These are phyloP conservation scores for Colletotrichum sojae DNA, from an alignment of 2,329 filamentous ascomycete genomes.

Conservation along the genomic window DNA sequence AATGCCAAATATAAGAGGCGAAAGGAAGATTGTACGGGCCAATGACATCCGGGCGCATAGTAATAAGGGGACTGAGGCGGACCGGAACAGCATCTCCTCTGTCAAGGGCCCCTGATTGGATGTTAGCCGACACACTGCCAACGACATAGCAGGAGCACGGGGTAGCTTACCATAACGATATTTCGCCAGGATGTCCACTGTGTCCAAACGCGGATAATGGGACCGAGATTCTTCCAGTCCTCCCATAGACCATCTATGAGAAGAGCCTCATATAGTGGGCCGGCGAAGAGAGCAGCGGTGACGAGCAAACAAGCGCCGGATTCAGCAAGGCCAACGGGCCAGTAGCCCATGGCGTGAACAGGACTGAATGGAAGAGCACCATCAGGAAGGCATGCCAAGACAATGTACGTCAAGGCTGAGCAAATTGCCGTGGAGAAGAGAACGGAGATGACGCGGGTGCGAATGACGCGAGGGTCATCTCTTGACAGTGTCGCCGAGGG, in stretches of 20 bases:
- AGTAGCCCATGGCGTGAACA: slow-evolving; percentile 83
- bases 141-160: slow-evolving; percentile 10
- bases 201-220: slow-evolving; percentile 72
- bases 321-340: slow-evolving; percentile 79
- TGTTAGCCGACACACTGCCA: background rate
- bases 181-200: slow-evolving; percentile 91
- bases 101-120: slow-evolving; percentile 80
- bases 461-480: slow-evolving; percentile 91
- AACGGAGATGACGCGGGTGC: slow-evolving; percentile 85
- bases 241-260: slow-evolving; percentile 80
- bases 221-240: slow-evolving; percentile 70
- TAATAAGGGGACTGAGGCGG: slow-evolving; percentile 86
- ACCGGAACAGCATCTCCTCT: slow-evolving; percentile 95
- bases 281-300: slow-evolving; percentile 84
- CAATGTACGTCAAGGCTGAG: slow-evolving; percentile 74
- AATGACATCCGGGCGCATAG: slow-evolving; percentile 75
- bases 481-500: slow-evolving; percentile 84
- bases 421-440: slow-evolving; percentile 80
- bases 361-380: slow-evolving; percentile 66
- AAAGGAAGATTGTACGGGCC: slow-evolving; percentile 79
- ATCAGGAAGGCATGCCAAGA: slow-evolving; percentile 64
- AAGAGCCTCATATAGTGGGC: slow-evolving; percentile 85
- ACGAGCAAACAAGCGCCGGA: slow-evolving; percentile 75
- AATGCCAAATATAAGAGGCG: slow-evolving; percentile 91
- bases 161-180: slow-evolving; percentile 80